Evolutionary conservation across 441 rosid genomes (phyloP).

Genomic region (Populus hybrid): DNA sequence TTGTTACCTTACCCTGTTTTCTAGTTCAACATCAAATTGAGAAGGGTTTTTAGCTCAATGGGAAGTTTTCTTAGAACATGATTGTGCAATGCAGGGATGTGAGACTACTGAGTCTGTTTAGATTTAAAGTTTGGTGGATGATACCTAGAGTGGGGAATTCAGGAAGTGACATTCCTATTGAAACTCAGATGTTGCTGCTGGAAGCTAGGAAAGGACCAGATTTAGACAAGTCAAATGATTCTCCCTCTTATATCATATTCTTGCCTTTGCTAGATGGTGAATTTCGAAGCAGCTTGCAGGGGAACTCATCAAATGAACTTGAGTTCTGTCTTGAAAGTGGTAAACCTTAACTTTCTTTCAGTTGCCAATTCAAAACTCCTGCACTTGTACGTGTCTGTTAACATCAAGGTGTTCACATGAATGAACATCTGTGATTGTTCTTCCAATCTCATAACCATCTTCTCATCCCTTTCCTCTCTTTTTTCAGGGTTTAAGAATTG

Average conservation of each 20-base stretch:
- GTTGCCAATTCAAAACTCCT: background rate
- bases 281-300: slow-evolving; percentile 54
- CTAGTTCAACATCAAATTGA: background rate
- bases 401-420: background rate
- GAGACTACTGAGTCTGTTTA: slow-evolving; percentile 69
- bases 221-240: background rate
- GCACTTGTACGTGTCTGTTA: background rate
- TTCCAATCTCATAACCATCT: background rate
- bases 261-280: slow-evolving; percentile 67
- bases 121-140: slow-evolving; percentile 89
- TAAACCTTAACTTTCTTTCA: slow-evolving; percentile 22
- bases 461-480: background rate
- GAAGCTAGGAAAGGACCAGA: slow-evolving; percentile 46
- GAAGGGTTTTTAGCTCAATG: background rate
- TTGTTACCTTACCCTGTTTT: background rate
- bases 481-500: slow-evolving; percentile 14
- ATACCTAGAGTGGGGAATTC: slow-evolving; percentile 74
- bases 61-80: background rate
- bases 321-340: slow-evolving; percentile 74
- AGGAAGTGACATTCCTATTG: slow-evolving; percentile 57
- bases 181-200: slow-evolving; percentile 65
- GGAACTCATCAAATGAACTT: slow-evolving; percentile 52
- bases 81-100: slow-evolving; percentile 37
- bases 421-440: background rate
- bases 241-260: slow-evolving; percentile 40